Evolutionary conservation across 345 rosid species (phyloP), one percentile per base, ranked within the genome.

Genomic region (Linum lewisii): DNA sequence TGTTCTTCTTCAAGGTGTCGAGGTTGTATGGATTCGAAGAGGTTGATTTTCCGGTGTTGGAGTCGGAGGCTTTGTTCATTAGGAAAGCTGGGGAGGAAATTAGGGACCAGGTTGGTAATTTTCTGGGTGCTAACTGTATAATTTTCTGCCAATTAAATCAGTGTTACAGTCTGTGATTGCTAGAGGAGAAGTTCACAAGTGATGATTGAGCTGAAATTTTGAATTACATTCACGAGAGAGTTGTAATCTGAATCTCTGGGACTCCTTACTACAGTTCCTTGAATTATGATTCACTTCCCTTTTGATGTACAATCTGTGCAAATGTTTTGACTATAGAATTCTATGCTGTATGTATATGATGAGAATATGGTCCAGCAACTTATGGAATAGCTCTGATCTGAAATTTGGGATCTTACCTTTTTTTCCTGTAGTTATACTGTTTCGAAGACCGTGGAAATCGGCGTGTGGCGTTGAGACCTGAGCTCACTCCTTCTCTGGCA

Each of bases 81-180:
- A 78, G 95, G 67, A 92, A 92, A 78, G 88, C 94, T 24, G 99
- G 99, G 22, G 99, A 93, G 63, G 95, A 93, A 81, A 88, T 93
- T 64, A 79, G 83, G 68, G 95, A 86, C 71, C 94, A 92, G 86
- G 96, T 92, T 67, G 21, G 67, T 62, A 1, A 26, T 54, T 58
- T 22, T 16, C 24, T 51, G 20, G 55, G 19, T 8, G 2, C 4
- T 7, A 22, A 22, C 55, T 51, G 55, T 51, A 11, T 51, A 22
- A 3, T 51, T 19, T n/a, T 51, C 9, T 7, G 22, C 25, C 56
- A 21, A 29, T 29, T 29, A 29, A 29, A 29, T 29, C 34, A 29
- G 1, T 29, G 34, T 7, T 13, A 20, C 6, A 24, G 4, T 24
- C 15, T 52, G 23, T 52, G 15, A 24, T 11, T 13, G 24, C 15